A percentile compares a stretch with the other conserved stretches of the same genome.
Evolutionary conservation across 2,329 filamentous ascomycete genomes (phyloP).

Genomic region (Dothideomycetes sp.): DNA sequence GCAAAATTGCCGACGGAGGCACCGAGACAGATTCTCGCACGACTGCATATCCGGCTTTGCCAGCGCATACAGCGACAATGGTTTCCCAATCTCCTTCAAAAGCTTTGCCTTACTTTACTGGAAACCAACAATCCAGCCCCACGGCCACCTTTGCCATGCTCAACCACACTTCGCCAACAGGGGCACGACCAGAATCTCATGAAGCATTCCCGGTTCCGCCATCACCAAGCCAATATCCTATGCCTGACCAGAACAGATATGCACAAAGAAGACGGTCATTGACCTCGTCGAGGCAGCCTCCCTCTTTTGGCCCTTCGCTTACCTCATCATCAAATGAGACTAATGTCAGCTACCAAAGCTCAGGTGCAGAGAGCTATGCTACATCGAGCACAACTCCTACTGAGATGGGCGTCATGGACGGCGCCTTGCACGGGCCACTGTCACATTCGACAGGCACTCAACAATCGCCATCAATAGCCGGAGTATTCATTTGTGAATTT

Average conservation of each 20-base stretch:
- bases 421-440: constrained; percentile 11
- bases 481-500: constrained; percentile 42
- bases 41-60: constrained; percentile 9
- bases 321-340: constrained; percentile 20
- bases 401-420: constrained; percentile 10
- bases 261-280: constrained; percentile 6
- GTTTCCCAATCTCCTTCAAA: constrained; percentile 17
- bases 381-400: constrained; percentile 24
- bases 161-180: constrained; percentile 10
- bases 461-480: constrained; percentile 22
- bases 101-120: constrained; percentile 15
- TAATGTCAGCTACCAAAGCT: constrained; percentile 15
- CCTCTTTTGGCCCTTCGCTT: constrained; percentile 3
- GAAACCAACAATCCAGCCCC: constrained; percentile 17
- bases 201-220: constrained; percentile 8
- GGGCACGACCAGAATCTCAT: constrained; percentile 5
- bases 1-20: constrained; percentile 18
- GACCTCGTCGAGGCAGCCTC: constrained; percentile 4
- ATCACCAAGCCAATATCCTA: constrained; percentile 3
- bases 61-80: constrained; percentile 13
- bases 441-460: constrained; percentile 9
- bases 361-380: constrained; percentile 21
- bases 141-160: constrained; percentile 8
- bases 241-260: constrained; percentile 4
- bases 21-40: constrained; percentile 12